phyloP scores from a whole-genome alignment of 2,329 filamentous ascomycete species.

The Exophiala xenobiotica region DNA sequence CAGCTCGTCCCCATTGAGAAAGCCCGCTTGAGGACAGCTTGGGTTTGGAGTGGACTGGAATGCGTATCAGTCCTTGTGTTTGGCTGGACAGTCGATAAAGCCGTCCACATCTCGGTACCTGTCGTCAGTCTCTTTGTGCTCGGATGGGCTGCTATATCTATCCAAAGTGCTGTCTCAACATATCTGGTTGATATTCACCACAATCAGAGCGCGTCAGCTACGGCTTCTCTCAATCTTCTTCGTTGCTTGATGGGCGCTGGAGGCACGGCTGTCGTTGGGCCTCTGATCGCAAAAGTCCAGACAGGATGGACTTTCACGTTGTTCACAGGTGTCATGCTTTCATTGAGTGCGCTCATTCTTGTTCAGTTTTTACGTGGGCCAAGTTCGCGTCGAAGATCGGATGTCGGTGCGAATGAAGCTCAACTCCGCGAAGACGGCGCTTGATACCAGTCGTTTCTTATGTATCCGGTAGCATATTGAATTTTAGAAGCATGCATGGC shows the following conservation, averaged over 20 bases:
- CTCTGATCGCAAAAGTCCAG: slow-evolving; percentile 48
- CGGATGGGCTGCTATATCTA: slow-evolving; percentile 54
- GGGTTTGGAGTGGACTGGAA: slow-evolving; percentile 47
- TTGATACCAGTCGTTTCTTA: too few species aligned
- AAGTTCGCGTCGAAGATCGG: background rate
- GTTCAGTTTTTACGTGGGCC: background rate
- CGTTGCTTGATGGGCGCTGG: slow-evolving; percentile 54
- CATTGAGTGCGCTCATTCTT: slow-evolving; percentile 4
- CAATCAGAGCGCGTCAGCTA: slow-evolving; percentile 51
- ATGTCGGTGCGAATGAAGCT: too few species aligned
- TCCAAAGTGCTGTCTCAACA: slow-evolving; percentile 51
- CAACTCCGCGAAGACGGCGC: too few species aligned
- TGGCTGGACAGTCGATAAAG: slow-evolving; percentile 54
- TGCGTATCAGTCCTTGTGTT: slow-evolving; percentile 51
- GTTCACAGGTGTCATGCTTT: slow-evolving; percentile 5
- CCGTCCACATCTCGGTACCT: slow-evolving; percentile 50
- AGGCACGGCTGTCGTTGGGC: slow-evolving; percentile 51
- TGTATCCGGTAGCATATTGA: too few species aligned
- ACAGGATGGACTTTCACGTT: slow-evolving; percentile 40
- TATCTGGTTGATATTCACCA: slow-evolving; percentile 56
- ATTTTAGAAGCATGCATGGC: too few species aligned
- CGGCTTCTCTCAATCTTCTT: slow-evolving; percentile 53
- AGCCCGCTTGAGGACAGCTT: slow-evolving; percentile 52
- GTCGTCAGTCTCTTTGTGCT: slow-evolving; percentile 53
- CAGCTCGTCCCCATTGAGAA: slow-evolving; percentile 50